phyloP scores from a whole-genome alignment of 495 filamentous ascomycete species.

The Aspergillus hancockii region DNA sequence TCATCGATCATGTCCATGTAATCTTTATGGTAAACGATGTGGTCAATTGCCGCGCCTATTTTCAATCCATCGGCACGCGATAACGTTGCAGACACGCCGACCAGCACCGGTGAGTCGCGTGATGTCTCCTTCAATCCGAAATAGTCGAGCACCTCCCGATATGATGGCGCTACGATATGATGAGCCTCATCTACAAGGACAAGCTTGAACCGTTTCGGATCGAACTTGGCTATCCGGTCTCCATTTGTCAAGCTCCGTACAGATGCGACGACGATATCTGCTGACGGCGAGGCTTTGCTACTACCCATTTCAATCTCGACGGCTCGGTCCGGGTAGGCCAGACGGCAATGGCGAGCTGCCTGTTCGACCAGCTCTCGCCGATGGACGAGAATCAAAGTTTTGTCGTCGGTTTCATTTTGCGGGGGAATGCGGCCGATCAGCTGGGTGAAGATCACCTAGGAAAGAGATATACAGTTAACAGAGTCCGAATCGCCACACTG shows the following conservation, averaged over 20 bases:
- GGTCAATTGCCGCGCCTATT: constrained; percentile 85
- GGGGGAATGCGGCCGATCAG: constrained; percentile 77
- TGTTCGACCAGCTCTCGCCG: constrained; percentile 95
- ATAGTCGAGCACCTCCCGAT: constrained; percentile 69
- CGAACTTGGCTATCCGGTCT: constrained; percentile 77
- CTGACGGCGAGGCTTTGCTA: constrained; percentile 67
- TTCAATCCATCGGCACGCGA: constrained; percentile 86
- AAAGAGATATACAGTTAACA: constrained; percentile 3
- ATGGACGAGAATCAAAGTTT: constrained; percentile 91
- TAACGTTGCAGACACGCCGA: constrained; percentile 93
- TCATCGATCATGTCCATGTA: constrained; percentile 96
- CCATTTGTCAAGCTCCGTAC: constrained; percentile 75
- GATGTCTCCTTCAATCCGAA: constrained; percentile 65
- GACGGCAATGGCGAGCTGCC: constrained; percentile 77
- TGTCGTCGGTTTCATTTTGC: constrained; percentile 57
- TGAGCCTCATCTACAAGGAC: constrained; percentile 97
- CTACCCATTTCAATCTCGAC: constrained; percentile 92
- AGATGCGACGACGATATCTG: constrained; percentile 95
- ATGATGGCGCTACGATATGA: constrained; percentile 85
- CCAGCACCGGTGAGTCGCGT: constrained; percentile 63
- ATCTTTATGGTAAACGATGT: constrained; percentile 96
- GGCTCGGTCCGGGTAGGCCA: constrained; percentile 73
- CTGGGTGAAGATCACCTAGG: constrained; percentile 90
- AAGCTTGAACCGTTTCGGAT: constrained; percentile 80
- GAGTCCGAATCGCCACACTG: not conserved